Evolutionary conservation across 225 moss, liverwort and hornwort genomes (phyloP).

Genomic region (Climacium dendroides): DNA sequence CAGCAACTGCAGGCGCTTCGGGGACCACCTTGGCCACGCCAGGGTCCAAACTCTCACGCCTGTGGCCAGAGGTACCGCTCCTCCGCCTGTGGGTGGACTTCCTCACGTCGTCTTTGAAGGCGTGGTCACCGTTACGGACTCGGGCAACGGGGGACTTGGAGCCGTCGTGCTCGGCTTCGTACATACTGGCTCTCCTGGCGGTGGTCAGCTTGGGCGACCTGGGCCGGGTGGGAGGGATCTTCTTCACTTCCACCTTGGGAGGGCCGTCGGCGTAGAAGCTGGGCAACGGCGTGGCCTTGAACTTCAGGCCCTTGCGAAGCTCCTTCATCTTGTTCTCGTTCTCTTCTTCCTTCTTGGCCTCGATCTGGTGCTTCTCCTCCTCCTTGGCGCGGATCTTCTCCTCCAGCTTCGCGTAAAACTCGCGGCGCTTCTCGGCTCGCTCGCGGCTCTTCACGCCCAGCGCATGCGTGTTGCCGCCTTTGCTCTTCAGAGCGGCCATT

Average conservation of each 20-base stretch:
- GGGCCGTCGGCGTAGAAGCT: constrained; percentile 41
- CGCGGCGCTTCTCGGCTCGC: constrained; percentile 40
- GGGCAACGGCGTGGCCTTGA: constrained; percentile 40
- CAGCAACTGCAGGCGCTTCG: neutral
- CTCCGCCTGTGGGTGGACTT: constrained; percentile 40
- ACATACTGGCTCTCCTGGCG: constrained; percentile 29
- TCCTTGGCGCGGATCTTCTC: constrained; percentile 41
- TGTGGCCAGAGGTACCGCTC: neutral
- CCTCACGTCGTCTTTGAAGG: constrained; percentile 48
- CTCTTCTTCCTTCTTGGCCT: constrained; percentile 37
- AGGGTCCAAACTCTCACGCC: constrained; percentile 21
- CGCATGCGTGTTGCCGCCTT: constrained; percentile 51
- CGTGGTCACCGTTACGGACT: constrained; percentile 24
- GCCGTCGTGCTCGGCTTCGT: constrained; percentile 43
- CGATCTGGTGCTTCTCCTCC: constrained; percentile 37
- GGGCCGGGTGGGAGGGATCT: constrained; percentile 28
- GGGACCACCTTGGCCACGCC: constrained; percentile 13
- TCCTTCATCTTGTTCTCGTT: constrained; percentile 42
- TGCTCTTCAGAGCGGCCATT: constrained; percentile 62
- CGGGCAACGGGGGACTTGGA: constrained; percentile 31
- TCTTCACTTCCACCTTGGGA: constrained; percentile 43
- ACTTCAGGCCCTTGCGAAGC: constrained; percentile 33
- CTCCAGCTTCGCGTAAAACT: constrained; percentile 36
- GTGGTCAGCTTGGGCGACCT: constrained; percentile 36
- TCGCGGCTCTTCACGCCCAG: constrained; percentile 43